A percentile compares a stretch with the other conserved stretches of the same genome.
phyloP scores from a whole-genome alignment of 2,329 filamentous ascomycete species.

The Fonsecaea erecta region DNA sequence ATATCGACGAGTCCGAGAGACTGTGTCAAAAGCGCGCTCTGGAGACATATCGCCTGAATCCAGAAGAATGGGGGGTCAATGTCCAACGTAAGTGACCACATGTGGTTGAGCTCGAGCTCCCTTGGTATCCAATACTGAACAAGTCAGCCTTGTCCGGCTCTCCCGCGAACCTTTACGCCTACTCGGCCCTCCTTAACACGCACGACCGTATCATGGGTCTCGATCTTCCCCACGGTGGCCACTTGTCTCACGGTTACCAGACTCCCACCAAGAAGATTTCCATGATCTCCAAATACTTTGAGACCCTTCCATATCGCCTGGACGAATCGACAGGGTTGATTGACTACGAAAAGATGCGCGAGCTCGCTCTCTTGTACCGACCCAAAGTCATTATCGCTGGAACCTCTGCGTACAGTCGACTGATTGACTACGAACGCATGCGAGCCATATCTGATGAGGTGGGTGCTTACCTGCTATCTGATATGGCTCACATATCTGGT shows the following conservation, averaged over 20 bases:
- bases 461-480: constrained; percentile 88
- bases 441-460: constrained; percentile 88
- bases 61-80: constrained; percentile 96
- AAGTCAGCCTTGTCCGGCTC: constrained; percentile 71
- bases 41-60: constrained; percentile 83
- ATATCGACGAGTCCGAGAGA: constrained; percentile 94
- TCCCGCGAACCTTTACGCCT: constrained; percentile 96
- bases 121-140: constrained; percentile 16
- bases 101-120: not conserved
- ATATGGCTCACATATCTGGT: constrained; percentile 98
- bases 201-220: constrained; percentile 97
- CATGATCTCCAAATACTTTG: constrained; percentile 98
- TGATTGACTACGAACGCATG: constrained; percentile 94
- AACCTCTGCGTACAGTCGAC: constrained; percentile 91
- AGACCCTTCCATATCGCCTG: constrained; percentile 92
- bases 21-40: constrained; percentile 95
- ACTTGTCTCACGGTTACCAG: constrained; percentile 96
- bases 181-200: constrained; percentile 89
- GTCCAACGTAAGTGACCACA: constrained; percentile 69
- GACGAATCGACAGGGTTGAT: constrained; percentile 90
- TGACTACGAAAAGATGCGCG: constrained; percentile 90
- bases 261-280: constrained; percentile 93
- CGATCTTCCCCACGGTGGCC: constrained; percentile 93
- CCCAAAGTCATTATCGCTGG: constrained; percentile 96
- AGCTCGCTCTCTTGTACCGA: constrained; percentile 84